Evolutionary conservation across 2,329 filamentous ascomycete genomes (phyloP).

Genomic region (Aspergillus sojae): DNA sequence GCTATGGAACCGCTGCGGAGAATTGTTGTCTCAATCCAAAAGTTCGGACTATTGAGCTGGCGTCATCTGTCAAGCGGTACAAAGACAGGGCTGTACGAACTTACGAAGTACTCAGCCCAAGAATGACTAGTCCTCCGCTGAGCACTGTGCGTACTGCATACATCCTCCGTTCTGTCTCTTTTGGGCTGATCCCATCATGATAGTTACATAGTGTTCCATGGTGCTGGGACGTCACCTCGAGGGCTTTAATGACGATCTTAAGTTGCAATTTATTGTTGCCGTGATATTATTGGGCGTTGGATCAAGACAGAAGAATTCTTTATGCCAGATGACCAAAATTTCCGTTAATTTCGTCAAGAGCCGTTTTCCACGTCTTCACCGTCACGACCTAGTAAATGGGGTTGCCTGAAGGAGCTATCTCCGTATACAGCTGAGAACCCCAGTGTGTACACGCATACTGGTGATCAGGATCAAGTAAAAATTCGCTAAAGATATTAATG

Average conservation of each 20-base stretch:
- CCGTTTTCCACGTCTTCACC: not conserved
- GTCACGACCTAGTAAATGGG: conserved; percentile 7
- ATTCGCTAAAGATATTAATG: not conserved
- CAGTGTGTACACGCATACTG: not conserved
- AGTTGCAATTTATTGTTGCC: not conserved
- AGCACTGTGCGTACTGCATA: not conserved
- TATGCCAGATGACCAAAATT: conserved; percentile 9
- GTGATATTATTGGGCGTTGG: conserved; percentile 7
- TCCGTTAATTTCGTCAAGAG: not conserved
- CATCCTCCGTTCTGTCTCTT: not conserved
- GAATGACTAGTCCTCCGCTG: not conserved
- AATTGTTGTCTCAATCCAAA: conserved; percentile 24
- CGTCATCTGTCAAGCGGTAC: conserved; percentile 19
- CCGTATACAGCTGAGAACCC: not conserved
- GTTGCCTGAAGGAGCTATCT: conserved; percentile 15
- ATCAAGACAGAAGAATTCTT: not conserved
- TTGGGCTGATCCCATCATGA: not conserved
- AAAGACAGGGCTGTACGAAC: not conserved
- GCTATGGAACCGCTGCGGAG: conserved; percentile 22
- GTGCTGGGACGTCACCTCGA: conserved; percentile 10
- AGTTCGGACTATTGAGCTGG: conserved; percentile 19
- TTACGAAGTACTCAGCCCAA: not conserved
- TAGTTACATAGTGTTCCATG: conserved; percentile 13
- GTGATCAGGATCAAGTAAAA: not conserved
- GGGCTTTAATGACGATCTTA: not conserved